Base-by-base conservation (phyloP, 108 stramenopile genomes). In the Cyclotella kingstonii region DNA sequence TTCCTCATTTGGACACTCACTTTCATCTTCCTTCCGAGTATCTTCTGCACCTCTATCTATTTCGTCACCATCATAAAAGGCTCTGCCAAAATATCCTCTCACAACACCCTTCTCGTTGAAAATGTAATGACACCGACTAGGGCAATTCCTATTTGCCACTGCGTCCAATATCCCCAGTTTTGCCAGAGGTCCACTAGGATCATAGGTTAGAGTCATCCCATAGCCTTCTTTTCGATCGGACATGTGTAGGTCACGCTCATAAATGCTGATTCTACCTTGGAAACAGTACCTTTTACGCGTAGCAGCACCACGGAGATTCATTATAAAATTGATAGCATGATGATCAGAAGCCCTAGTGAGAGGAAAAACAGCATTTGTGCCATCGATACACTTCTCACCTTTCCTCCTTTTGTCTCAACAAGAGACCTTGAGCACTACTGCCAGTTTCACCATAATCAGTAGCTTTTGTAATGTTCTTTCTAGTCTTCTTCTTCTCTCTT, bases 61-160 rank as follows among this genome's bases (percentile, higher is more conserved):
- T n/a, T n/a, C 9, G 5, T 10, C 56, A 7, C 28, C 51, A 33
- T 25, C 38, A 26, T 63, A 58, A 75, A 93, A 90, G 28, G 87
- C 85, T 70, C 90, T 93, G 12, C 92, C 92, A 79, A 78, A 90
- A 54, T 93, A 93, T 7, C 92, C 89, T 62, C 73, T 59, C 3
- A 87, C 68, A 3, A 53, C 29, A 21, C 83, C 83, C 9, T 61
- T 30, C 0, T 42, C 40, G 42, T 63, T 63, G 47, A 93, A 88
- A 9, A 87, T 11, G 55, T 93, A 93, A 70, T 93, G 92, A 35
- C 84, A 81, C 29, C 92, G 70, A 48, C 79, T 81, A 2, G 92
- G 92, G 73, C 89, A 90, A 71, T 93, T 89, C 23, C 39, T 22
- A 3, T 59, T 46, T 1, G 89, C 89, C 10, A 90, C 77, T 34